phyloP scores from a whole-genome alignment of 441 rosid genomes.

The Metrosideros polymorpha region DNA sequence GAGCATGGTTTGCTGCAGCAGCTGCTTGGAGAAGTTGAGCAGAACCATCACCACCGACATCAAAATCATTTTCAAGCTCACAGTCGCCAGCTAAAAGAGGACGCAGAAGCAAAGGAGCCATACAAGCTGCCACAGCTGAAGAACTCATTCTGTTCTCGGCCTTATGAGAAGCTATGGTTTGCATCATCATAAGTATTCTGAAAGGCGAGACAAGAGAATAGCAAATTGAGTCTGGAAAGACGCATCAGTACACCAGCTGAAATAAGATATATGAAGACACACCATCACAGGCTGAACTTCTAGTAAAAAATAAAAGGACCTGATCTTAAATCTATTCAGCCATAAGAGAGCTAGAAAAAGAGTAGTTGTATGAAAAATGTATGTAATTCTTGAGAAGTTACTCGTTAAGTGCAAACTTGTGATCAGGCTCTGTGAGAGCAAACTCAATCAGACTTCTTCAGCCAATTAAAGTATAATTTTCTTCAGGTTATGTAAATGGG shows the following conservation, averaged over 20 bases:
- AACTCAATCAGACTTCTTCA: neutral
- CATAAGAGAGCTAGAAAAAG: neutral
- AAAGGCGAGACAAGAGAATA: conserved; percentile 9
- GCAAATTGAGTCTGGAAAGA: neutral
- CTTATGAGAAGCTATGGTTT: conserved; percentile 70
- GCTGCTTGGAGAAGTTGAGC: conserved; percentile 95
- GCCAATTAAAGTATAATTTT: neutral
- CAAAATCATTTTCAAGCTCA: conserved; percentile 81
- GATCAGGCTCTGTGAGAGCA: neutral
- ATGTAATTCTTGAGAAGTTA: neutral
- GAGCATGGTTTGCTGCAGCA: conserved; percentile 99
- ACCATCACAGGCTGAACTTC: neutral
- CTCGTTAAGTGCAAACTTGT: neutral
- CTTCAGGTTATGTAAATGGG: neutral
- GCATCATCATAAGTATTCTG: conserved; percentile 97
- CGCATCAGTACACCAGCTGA: conserved; percentile 2
- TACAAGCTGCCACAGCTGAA: conserved; percentile 99
- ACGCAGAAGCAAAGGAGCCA: conserved; percentile 99
- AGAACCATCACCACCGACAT: conserved; percentile 91
- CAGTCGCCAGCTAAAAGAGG: conserved; percentile 97
- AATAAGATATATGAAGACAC: neutral
- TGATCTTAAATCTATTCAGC: neutral
- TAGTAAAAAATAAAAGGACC: neutral
- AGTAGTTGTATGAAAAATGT: neutral
- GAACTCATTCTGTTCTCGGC: conserved; percentile 83